Evolutionary conservation across 2,329 filamentous ascomycete genomes (phyloP).

Genomic region (Salinomyces thailandicus): DNA sequence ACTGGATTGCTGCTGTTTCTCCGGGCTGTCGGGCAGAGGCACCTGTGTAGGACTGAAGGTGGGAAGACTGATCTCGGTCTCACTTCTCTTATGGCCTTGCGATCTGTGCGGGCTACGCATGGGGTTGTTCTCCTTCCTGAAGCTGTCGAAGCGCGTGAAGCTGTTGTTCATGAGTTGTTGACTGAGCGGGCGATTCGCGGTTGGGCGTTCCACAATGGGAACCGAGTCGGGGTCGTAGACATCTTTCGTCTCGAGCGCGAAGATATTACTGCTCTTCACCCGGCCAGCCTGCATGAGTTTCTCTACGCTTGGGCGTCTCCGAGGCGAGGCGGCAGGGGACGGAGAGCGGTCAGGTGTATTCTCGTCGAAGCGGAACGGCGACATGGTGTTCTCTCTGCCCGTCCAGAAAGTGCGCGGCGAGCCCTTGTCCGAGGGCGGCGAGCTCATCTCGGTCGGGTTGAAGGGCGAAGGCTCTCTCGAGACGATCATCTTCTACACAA

Average conservation of each 20-base stretch:
- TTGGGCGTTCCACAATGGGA: conserved; percentile 70
- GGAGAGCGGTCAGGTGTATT: conserved; percentile 49
- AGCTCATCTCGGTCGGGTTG: background rate
- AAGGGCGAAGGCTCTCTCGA: conserved; percentile 70
- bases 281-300: conserved; percentile 88
- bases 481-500: conserved; percentile 52
- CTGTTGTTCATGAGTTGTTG: conserved; percentile 59
- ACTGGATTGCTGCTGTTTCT: conserved; percentile 33
- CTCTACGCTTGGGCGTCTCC: conserved; percentile 83
- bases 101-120: conserved; percentile 19
- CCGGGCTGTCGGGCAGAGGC: conserved; percentile 31
- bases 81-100: conserved; percentile 32
- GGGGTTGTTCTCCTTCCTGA: conserved; percentile 28
- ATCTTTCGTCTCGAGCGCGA: conserved; percentile 81
- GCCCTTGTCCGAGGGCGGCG: conserved; percentile 42
- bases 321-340: conserved; percentile 47
- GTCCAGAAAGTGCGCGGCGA: conserved; percentile 92
- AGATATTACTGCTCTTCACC: conserved; percentile 97
- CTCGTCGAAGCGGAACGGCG: conserved; percentile 57
- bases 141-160: conserved; percentile 49
- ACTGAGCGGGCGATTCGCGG: conserved; percentile 48
- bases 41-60: conserved; percentile 45
- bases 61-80: conserved; percentile 54
- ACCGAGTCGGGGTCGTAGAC: conserved; percentile 79
- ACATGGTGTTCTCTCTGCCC: conserved; percentile 53